Evolutionary conservation across 257 asterid species (phyloP), one percentile per base, ranked within the genome.

Genomic region (Nicotiana benthamiana): DNA sequence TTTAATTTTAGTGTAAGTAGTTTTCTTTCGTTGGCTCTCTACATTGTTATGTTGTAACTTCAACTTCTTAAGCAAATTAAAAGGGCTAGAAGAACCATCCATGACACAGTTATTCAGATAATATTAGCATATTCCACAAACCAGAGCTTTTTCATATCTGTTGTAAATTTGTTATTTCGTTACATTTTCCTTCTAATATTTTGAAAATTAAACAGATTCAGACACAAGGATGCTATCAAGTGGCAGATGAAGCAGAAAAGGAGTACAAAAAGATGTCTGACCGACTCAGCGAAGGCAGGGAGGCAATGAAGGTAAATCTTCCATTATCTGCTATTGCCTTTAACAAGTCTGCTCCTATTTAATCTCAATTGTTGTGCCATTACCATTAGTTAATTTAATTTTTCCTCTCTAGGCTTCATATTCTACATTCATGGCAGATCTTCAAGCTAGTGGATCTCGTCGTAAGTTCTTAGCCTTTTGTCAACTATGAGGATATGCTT

Each of bases 181-280:
- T 79, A 61, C 79, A 13, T 34, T 30, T 78, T 79, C 17, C n/a
- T 68, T 48, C 53, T 72, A 15, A 72, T 54, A 79, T 83, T 20
- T 30, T 59, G 79, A 36, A 63, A 52, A 57, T 67, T 61, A 34
- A 64, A 87, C 91, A 95, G 99, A 86, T 92, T 26, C 98, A 92
- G 85, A 87, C 88, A 81, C 97, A 95, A 85, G 89, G 89, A 52
- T 92, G 96, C 82, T 93, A 93, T 88, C 89, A 91, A 83, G 75
- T 89, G 78, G 83, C 87, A 89, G 96, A 92, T 80, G 97, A 91
- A 87, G 92, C 91, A 76, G 98, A 93, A 75, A 91, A 83, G 87
- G 97, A 93, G 56, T 85, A 85, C 81, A 90, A 91, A 89, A 91
- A 91, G 85, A 84, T 90, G 82, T 84, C 87, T 79, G 95, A 86